These are phyloP conservation scores for Jaltomata sinuosa DNA, from an alignment of 257 asterid genomes.

Conservation along the genomic window DNA sequence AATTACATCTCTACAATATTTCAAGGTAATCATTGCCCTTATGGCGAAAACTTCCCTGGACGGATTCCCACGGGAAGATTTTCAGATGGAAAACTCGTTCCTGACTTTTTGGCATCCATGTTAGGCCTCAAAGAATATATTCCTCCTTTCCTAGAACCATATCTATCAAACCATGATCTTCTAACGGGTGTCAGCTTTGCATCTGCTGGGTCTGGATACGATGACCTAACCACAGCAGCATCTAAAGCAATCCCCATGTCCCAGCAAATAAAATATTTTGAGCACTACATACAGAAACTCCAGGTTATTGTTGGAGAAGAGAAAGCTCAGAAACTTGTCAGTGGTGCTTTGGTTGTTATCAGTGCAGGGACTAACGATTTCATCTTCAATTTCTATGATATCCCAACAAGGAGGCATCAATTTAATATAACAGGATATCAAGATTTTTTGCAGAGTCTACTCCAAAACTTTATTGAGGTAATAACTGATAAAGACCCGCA, in stretches of 20 bases:
- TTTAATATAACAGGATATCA: conserved; percentile 38
- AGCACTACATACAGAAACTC: conserved; percentile 28
- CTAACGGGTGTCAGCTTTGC: conserved; percentile 65
- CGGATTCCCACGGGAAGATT: conserved; percentile 52
- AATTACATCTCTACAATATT: conserved; percentile 39
- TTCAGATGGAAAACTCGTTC: conserved; percentile 66
- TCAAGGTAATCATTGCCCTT: conserved; percentile 43
- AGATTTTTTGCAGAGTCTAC: conserved; percentile 35
- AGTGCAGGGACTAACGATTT: conserved; percentile 70
- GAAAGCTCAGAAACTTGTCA: conserved; percentile 24
- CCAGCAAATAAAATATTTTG: conserved; percentile 27
- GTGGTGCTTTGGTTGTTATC: conserved; percentile 38
- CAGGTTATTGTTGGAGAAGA: conserved; percentile 26
- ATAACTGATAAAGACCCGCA: not conserved
- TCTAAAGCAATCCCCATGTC: conserved; percentile 43
- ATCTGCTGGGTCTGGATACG: conserved; percentile 73
- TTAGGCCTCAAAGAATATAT: conserved; percentile 48
- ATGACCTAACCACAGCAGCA: conserved; percentile 42
- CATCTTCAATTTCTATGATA: conserved; percentile 39
- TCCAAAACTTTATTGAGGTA: conserved; percentile 47
- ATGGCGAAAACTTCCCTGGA: conserved; percentile 49
- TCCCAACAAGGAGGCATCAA: conserved; percentile 39
- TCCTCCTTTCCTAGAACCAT: conserved; percentile 55
- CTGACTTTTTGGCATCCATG: conserved; percentile 52
- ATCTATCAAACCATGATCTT: conserved; percentile 37